Evolutionary conservation across 164 flowering plant species (phyloP), one percentile per base, ranked within the genome.

Genomic region (Paratinospora sagittata): DNA sequence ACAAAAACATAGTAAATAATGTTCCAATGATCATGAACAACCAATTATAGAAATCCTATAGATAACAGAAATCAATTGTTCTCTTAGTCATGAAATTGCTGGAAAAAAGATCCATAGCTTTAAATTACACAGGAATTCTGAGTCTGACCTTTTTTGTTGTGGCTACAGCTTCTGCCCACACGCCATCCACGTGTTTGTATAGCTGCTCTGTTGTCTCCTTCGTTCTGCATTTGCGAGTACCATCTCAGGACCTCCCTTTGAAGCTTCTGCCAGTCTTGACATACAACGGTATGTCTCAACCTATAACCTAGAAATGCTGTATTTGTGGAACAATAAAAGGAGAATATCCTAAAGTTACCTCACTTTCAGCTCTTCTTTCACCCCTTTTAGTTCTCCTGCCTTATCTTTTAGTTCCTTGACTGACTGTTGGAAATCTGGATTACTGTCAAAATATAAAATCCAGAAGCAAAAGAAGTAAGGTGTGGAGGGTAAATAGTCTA

Each of bases 141-240:
- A 64, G 19, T 61, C 21, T 73, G 10, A 95, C 99, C 96, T 90
- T 92, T 76, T 85, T 95, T 4, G 93, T 96, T 9, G 88, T 83
- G 71, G 82, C 89, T 83, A 90, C 99, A 65, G 97, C 92, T 71
- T 91, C 97, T 1, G 90, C 82, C 97, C 96, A 92, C 37, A 81
- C 94, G 30, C 91, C 97, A 80, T 92, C 99, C 80, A 88, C 93
- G 17, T 75, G 88, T 86, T 88, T 91, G 88, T 87, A 89, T 65
- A 95, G 88, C 89, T 89, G 87, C 92, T 90, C 97, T 36, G 94
- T 84, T 70, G 89, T 91, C 91, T 91, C 89, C 90, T 92, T 92
- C 66, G 94, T 89, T 88, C 97, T 95, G 97, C 97, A 95, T 88
- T 87, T 77, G 86, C 80, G 83, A 95, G 85, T 81, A 88, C 84